A percentile compares a stretch with the other conserved stretches of the same genome.
Conservation (phyloP, 1,284 basidiomycete species). For the Pascua guehoae region DNA sequence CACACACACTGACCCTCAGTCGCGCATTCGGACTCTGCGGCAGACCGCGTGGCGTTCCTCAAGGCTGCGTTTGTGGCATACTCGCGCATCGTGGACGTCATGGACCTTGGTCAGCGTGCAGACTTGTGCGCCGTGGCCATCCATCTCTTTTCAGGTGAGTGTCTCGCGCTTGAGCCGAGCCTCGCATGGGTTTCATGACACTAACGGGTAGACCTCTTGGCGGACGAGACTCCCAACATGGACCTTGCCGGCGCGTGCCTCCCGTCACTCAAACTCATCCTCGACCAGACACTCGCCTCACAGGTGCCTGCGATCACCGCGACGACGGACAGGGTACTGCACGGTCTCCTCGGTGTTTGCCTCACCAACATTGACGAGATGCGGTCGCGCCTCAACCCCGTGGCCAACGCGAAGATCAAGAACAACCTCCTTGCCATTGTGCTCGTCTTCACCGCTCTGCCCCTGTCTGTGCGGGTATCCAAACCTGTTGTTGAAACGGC, state of each 20-base stretch:
- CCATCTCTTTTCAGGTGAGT: constrained; percentile 71
- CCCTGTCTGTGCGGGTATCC: constrained; percentile 65
- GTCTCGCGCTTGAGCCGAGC: no score
- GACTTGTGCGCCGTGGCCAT: constrained; percentile 77
- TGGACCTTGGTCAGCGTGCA: constrained; percentile 54
- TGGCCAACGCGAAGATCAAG: constrained; percentile 79
- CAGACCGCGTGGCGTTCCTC: constrained; percentile 64
- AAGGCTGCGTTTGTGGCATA: constrained; percentile 66
- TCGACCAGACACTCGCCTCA: constrained; percentile 54
- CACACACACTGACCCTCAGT: constrained; percentile 12
- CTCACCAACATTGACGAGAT: constrained; percentile 85
- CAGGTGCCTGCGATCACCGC: constrained; percentile 35
- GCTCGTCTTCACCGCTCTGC: constrained; percentile 76
- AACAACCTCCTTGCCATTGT: constrained; percentile 85
- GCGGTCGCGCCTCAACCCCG: constrained; percentile 72
- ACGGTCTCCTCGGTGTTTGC: constrained; percentile 81
- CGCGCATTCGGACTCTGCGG: constrained; percentile 50
- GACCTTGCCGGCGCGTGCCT: constrained; percentile 76
- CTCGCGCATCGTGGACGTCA: constrained; percentile 60
- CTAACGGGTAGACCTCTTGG: constrained; percentile 62
- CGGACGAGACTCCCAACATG: constrained; percentile 72
- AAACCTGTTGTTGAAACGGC: constrained; percentile 75
- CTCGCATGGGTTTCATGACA: background rate
- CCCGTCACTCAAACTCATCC: constrained; percentile 68
- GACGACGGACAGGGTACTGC: constrained; percentile 58